Conservation (phyloP, 805 yeast species). For the Novakomyces olei region DNA sequence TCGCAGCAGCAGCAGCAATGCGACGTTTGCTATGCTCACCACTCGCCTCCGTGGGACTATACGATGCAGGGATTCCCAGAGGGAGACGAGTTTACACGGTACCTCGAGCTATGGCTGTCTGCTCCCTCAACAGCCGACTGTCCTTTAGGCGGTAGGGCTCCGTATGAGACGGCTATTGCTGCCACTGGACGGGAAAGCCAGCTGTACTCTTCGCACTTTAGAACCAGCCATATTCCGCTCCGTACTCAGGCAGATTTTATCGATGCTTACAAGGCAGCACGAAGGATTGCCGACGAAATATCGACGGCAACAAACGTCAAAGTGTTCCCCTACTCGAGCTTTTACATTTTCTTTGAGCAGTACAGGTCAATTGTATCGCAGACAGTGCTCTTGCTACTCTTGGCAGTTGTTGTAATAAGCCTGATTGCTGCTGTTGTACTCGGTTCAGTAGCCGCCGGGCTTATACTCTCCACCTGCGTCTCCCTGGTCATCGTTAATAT, state of each 20-base stretch:
- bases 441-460: conserved; percentile 44
- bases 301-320: conserved; percentile 22
- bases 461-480: conserved; percentile 35
- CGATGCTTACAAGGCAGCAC: conserved; percentile 48
- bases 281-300: conserved; percentile 37
- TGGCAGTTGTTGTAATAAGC: conserved; percentile 34
- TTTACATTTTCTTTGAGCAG: conserved; percentile 82
- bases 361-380: conserved; percentile 42
- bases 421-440: conserved; percentile 32
- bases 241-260: conserved; percentile 71
- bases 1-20: conserved; percentile 21
- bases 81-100: conserved; percentile 46
- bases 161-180: conserved; percentile 43
- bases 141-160: conserved; percentile 89
- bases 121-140: conserved; percentile 63
- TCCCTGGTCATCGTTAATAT: conserved; percentile 44
- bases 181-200: conserved; percentile 19
- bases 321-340: conserved; percentile 78
- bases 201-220: conserved; percentile 41
- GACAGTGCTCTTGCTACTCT: conserved; percentile 30
- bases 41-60: conserved; percentile 40
- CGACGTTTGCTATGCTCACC: conserved; percentile 43
- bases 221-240: conserved; percentile 60
- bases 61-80: conserved; percentile 70
- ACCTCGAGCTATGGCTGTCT: conserved; percentile 60